Base-by-base conservation (phyloP, 345 rosid genomes). In the Hibiscus tridactylites region DNA sequence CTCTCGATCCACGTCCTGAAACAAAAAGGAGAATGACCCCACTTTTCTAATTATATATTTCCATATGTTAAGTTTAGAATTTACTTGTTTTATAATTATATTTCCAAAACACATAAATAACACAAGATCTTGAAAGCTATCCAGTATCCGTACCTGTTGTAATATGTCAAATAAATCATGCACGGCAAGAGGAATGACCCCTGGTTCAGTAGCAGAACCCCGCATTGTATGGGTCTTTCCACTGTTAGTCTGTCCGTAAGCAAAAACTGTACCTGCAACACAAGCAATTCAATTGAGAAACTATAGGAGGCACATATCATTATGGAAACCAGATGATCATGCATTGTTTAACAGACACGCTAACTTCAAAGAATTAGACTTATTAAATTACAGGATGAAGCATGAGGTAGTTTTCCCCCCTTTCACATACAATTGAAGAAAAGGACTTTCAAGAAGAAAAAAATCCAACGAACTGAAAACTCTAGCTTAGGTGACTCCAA, bases 211-310 rank as follows among this genome's bases (percentile, higher is more conserved):
- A 12, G 63, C 74, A 1, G 97, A 84, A 61, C 98, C 98, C 57
- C 98, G 87, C 98, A 94, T 94, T 8, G 98, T 94, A 70, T 91
- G 91, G 0, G 98, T 94, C 87, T 94, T 94, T 13, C 97, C 98
- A 53, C 97, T 94, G 47, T 91, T 91, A 6, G 98, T 94, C 74
- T 94, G 97, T 44, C 98, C 98, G 57, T 94, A 94, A 24, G 97
- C 98, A 83, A 94, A 94, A 49, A 94, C 96, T 10, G 98, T 94
- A 19, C 98, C 98, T 94, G 68, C 53, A 72, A 65, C 2, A 53
- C 61, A 12, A 56, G 10, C 31, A 71, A 11, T 8, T 26, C 68
- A 63, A 13, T 24, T 50, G 66, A 72, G 37, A 70, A 53, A 11
- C 21, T 16, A 21, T 37, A 70, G 24, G 15, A 39, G 52, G 50